phyloP scores from a whole-genome alignment of 768 basidiomycete species.

The Coprinellus aureogranulatus region DNA sequence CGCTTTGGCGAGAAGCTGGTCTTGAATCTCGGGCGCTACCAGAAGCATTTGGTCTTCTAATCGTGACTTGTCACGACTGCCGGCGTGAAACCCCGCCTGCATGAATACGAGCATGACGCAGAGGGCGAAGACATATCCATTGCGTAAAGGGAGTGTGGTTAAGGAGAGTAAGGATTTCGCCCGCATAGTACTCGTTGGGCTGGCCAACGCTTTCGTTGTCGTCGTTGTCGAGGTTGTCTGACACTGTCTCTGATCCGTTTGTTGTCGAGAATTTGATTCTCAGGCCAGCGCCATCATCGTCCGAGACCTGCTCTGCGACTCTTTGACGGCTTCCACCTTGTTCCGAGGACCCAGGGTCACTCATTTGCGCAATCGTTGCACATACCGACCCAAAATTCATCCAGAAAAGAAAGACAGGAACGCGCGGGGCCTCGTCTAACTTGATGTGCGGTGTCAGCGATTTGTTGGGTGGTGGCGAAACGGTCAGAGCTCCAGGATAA shows the following conservation, averaged over 20 bases:
- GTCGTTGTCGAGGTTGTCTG: background rate
- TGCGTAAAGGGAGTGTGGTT: constrained; percentile 11
- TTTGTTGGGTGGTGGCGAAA: too few relatives aligned
- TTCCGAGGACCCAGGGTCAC: too few relatives aligned
- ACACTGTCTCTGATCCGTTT: background rate
- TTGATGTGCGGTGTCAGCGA: too few relatives aligned
- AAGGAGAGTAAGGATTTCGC: constrained; percentile 7
- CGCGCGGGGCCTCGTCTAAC: too few relatives aligned
- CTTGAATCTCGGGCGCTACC: background rate
- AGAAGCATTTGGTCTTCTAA: background rate
- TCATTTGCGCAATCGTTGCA: too few relatives aligned
- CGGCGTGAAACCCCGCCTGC: constrained; percentile 46
- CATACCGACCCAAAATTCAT: too few relatives aligned
- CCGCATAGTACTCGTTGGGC: constrained; percentile 1
- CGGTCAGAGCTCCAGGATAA: too few relatives aligned
- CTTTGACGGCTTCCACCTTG: too few relatives aligned
- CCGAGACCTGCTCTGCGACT: too few relatives aligned
- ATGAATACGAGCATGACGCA: constrained; percentile 47
- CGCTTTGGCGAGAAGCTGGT: background rate
- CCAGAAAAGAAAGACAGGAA: too few relatives aligned
- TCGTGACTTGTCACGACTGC: constrained; percentile 12
- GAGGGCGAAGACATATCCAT: constrained; percentile 40
- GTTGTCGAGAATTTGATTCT: background rate
- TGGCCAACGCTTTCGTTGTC: background rate
- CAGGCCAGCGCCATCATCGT: background rate